Percentiles rank a stretch among this genome's conserved stretches.
These are phyloP conservation scores for Ustilago trichophora DNA, from an alignment of 1,284 basidiomycete genomes.

Conservation along the genomic window DNA sequence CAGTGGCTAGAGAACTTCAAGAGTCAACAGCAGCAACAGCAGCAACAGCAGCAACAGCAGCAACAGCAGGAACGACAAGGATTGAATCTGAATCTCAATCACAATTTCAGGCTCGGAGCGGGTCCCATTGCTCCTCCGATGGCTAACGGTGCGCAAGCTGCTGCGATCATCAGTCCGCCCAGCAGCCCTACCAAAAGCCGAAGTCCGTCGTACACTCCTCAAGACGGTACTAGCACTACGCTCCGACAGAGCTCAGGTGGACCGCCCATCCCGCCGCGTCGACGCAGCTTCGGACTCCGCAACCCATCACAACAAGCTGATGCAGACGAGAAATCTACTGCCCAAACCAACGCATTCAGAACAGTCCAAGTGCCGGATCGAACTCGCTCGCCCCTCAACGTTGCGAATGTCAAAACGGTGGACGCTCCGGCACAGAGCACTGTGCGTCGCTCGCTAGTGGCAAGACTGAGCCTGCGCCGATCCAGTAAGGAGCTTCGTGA, in stretches of 20 bases:
- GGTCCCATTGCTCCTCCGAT: conserved; percentile 17
- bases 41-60: too few species aligned
- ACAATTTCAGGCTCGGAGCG: conserved; percentile 12
- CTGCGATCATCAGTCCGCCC: conserved; percentile 15
- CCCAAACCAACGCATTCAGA: too few species aligned
- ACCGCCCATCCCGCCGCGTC: conserved; percentile 22
- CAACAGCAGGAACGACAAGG: too few species aligned
- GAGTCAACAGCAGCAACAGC: too few species aligned
- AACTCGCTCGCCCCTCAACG: conserved; percentile 1
- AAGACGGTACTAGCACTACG: background rate
- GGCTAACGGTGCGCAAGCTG: conserved; percentile 7
- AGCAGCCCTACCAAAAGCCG: conserved; percentile 8
- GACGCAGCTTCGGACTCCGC: conserved; percentile 19
- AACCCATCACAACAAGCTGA: too few species aligned
- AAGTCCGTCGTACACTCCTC: too few species aligned
- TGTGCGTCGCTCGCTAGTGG: conserved; percentile 28
- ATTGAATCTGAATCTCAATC: background rate
- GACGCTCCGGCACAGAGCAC: background rate
- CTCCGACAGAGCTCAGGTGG: background rate
- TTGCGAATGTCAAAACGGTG: background rate
- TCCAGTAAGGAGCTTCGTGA: conserved; percentile 6
- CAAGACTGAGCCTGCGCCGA: conserved; percentile 17
- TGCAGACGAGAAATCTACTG: too few species aligned
- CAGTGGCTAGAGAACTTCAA: conserved; percentile 18
- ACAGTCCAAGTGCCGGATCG: background rate